Evolutionary conservation across 768 basidiomycete genomes (phyloP).

Genomic region (Russula sp.): DNA sequence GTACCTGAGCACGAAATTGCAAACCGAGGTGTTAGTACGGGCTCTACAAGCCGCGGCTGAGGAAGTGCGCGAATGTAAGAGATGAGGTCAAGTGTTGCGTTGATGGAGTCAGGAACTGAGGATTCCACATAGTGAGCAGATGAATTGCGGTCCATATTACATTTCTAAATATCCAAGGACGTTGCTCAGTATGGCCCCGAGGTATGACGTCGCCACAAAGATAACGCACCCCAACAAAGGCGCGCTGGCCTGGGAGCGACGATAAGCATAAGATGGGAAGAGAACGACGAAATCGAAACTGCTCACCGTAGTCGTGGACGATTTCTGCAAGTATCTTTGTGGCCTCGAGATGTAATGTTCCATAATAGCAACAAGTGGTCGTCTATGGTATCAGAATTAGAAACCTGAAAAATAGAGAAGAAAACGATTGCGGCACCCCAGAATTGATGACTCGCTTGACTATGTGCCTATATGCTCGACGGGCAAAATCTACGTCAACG

Average conservation of each 20-base stretch:
- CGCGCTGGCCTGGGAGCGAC: conserved; percentile 57
- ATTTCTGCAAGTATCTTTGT: conserved; percentile 79
- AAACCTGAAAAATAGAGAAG: not conserved
- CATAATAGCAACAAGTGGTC: conserved; percentile 92
- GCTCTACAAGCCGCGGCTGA: conserved; percentile 63
- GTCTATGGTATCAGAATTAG: conserved; percentile 44
- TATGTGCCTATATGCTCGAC: conserved; percentile 57
- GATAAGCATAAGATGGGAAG: not conserved
- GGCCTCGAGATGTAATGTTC: conserved; percentile 68
- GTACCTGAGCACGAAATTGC: conserved; percentile 78
- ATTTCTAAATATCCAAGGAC: conserved; percentile 46
- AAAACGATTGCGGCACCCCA: conserved; percentile 51
- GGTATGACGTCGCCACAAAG: not conserved
- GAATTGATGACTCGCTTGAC: conserved; percentile 62
- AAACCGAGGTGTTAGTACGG: conserved; percentile 93
- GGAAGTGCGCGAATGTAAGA: conserved; percentile 56
- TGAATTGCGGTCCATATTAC: conserved; percentile 78
- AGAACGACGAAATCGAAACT: not conserved
- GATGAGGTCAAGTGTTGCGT: conserved; percentile 58
- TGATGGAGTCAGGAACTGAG: conserved; percentile 50
- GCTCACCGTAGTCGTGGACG: conserved; percentile 50
- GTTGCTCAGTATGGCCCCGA: not conserved
- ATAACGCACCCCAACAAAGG: conserved; percentile 70
- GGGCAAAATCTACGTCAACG: conserved; percentile 59
- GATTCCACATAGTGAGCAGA: conserved; percentile 66